Evolutionary conservation across 2,329 filamentous ascomycete genomes (phyloP), one percentile per base, ranked within the genome.

Genomic region (Colletotrichum eremochloae): DNA sequence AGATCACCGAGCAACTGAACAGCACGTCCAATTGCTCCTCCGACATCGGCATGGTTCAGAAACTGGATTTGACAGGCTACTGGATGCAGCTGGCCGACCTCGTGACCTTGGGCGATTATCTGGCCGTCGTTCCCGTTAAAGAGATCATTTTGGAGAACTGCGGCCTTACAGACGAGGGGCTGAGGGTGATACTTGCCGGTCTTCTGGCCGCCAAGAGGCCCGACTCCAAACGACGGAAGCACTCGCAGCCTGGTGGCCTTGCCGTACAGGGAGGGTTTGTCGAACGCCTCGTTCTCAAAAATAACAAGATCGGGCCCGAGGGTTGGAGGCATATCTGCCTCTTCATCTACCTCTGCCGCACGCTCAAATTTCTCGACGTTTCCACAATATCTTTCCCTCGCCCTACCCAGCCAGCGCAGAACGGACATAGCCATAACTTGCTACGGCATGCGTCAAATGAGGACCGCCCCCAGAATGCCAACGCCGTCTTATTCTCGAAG

Each of bases 321-420:
- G 96, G 96, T 20, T 99, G 96, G 96, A 95, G 92, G 77, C 91
- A 98, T 79, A 91, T 98, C 69, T 93, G 92, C 52, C 85, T 97
- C 8, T 99, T 98, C 79, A 87, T 97, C 64, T 94, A 97, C 82
- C 92, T 98, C 85, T 97, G 94, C 76, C 92, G 91, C 74, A 95
- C 95, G 1, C 86, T 99, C 68, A 95, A 95, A 80, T 92, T 89
- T 7, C 88, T 98, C 33, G 96, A 99, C 80, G 81, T 98, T 38
- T 97, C 95, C 0, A 92, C 94, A 77, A 92, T 97, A 71, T 89
- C 90, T 3, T 96, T 98, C 75, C 95, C 94, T 20, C 72, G 76
- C 14, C 71, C 75, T 31, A 53, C 62, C 38, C 67, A 42, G 40
- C 68, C 56, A 42, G 38, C 74, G 55, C 76, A 76, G 29, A 75